These are phyloP conservation scores for Clitopilus passeckerianus DNA, from an alignment of 768 basidiomycete genomes.

Conservation along the genomic window DNA sequence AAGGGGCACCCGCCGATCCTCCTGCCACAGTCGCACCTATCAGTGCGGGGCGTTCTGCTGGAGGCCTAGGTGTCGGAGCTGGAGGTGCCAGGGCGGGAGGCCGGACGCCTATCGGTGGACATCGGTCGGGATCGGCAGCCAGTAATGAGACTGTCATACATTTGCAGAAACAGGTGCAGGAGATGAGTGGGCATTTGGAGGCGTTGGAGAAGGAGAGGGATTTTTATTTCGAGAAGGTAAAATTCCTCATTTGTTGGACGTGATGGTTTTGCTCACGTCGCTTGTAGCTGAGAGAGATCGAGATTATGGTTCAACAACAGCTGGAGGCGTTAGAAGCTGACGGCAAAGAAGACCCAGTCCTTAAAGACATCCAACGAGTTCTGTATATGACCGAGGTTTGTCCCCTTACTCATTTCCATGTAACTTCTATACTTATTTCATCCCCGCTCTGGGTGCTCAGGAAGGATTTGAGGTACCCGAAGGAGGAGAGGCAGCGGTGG, in stretches of 20 bases:
- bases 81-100: conserved; percentile 50
- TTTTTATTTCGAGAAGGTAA: conserved; percentile 97
- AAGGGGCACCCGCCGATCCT: conserved; percentile 69
- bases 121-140: conserved; percentile 60
- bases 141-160: conserved; percentile 62
- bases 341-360: conserved; percentile 51
- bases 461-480: conserved; percentile 94
- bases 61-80: conserved; percentile 8
- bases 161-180: conserved; percentile 74
- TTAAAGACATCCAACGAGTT: conserved; percentile 86
- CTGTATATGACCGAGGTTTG: conserved; percentile 92
- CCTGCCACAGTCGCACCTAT: conserved; percentile 79
- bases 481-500: conserved; percentile 33
- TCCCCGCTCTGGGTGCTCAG: conserved; percentile 30
- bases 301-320: conserved; percentile 86
- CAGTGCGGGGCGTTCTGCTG: conserved; percentile 16
- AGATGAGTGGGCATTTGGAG: conserved; percentile 78
- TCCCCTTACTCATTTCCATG: conserved; percentile 2
- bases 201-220: conserved; percentile 96
- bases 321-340: conserved; percentile 55
- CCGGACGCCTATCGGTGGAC: conserved; percentile 67
- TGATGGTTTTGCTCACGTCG: not conserved
- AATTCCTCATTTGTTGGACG: conserved; percentile 8
- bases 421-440: not conserved
- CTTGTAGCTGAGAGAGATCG: conserved; percentile 80